Conservation (phyloP, 2,329 filamentous ascomycete species). For the Fusarium phyllophilum region DNA sequence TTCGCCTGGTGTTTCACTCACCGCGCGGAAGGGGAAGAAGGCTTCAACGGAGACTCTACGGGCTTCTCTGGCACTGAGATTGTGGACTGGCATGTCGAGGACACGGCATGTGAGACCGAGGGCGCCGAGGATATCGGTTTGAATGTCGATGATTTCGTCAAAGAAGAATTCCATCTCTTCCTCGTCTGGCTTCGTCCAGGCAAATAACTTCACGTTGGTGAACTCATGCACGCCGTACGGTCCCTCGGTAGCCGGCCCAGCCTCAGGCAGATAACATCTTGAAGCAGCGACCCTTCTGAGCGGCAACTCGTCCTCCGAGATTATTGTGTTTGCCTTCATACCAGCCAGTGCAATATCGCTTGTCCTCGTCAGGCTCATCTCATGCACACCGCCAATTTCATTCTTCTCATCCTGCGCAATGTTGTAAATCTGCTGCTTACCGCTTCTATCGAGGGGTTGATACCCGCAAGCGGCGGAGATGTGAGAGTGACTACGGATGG, state of each 20-base stretch:
- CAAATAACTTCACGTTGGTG: not conserved
- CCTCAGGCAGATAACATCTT: not conserved
- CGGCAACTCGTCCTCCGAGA: not conserved
- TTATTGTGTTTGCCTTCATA: not conserved
- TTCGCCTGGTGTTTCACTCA: rapidly evolving
- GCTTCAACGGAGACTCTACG: not conserved
- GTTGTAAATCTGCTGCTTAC: not conserved
- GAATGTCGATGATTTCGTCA: not conserved
- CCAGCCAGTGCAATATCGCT: not conserved
- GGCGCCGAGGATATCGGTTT: not conserved
- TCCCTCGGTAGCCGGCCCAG: rapidly evolving
- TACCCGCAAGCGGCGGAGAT: not conserved
- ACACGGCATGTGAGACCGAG: not conserved
- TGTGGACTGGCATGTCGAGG: not conserved
- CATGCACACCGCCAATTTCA: not conserved
- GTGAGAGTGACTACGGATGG: not conserved
- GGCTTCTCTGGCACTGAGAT: not conserved
- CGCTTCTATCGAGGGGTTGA: rapidly evolving
- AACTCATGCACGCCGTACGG: not conserved
- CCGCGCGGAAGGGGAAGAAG: not conserved
- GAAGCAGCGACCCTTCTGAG: not conserved
- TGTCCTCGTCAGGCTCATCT: not conserved
- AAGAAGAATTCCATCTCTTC: not conserved
- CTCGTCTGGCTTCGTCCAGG: not conserved
- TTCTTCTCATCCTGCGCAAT: not conserved